These are phyloP conservation scores for Porcisia hertigi DNA, from an alignment of 208 protist species.

Conservation along the genomic window DNA sequence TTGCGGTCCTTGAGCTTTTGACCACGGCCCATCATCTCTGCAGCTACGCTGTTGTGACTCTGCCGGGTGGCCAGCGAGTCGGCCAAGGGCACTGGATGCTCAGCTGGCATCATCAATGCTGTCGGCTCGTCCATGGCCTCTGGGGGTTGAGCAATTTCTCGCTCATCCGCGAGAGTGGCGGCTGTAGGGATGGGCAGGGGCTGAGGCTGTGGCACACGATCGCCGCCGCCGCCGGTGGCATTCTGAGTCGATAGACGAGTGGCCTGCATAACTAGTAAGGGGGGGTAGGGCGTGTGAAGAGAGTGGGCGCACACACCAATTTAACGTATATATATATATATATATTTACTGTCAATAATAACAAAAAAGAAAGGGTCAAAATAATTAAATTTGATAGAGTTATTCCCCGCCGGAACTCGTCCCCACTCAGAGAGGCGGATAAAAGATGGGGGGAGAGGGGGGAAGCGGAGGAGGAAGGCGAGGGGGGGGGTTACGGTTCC, in stretches of 20 bases:
- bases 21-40: constrained; percentile 32
- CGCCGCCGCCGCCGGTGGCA: not conserved
- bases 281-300: not conserved
- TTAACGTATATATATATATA: not conserved
- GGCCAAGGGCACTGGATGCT: not conserved
- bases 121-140: not conserved
- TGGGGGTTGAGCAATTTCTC: not conserved
- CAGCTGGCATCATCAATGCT: not conserved
- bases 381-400: too few species aligned
- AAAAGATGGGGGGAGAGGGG: too few species aligned
- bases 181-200: not conserved
- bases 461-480: too few species aligned
- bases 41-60: constrained; percentile 25
- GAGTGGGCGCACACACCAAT: not conserved
- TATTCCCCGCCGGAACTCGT: too few species aligned
- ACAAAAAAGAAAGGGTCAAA: not conserved
- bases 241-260: not conserved
- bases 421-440: too few species aligned
- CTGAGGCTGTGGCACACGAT: not conserved
- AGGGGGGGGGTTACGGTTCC: too few species aligned
- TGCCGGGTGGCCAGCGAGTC: constrained; percentile 7
- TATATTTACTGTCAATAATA: too few species aligned
- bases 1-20: constrained; percentile 36
- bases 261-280: not conserved
- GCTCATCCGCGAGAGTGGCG: not conserved